These are phyloP conservation scores for Choiromyces venosus DNA, from an alignment of 495 filamentous ascomycete genomes.

Conservation along the genomic window DNA sequence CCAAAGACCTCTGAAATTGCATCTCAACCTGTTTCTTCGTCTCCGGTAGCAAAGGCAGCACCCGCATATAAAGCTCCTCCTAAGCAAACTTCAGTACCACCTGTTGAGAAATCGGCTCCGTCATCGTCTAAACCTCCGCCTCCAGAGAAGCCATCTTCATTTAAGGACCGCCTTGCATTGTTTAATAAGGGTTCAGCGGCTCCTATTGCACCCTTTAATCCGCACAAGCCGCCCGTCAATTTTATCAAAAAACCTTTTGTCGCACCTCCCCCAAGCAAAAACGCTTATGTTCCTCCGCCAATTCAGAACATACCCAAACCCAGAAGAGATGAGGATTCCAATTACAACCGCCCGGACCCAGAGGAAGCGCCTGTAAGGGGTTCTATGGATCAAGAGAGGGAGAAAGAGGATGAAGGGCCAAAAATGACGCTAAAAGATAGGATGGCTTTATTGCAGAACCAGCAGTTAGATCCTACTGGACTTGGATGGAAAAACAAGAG, in stretches of 20 bases:
- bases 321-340: constrained; percentile 81
- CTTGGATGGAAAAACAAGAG: constrained; percentile 89
- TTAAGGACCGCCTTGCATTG: constrained; percentile 90
- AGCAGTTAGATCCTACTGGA: constrained; percentile 69
- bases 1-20: background rate
- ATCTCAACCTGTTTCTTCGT: constrained; percentile 43
- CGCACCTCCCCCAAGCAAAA: constrained; percentile 84
- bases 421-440: constrained; percentile 90
- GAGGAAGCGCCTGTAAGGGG: constrained; percentile 53
- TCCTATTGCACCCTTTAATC: constrained; percentile 82
- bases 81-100: constrained; percentile 33
- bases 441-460: constrained; percentile 87
- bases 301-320: constrained; percentile 62
- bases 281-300: constrained; percentile 79
- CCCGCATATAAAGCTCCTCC: constrained; percentile 47
- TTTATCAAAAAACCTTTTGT: constrained; percentile 99
- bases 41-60: constrained; percentile 50
- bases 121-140: constrained; percentile 52
- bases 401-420: constrained; percentile 64
- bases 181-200: constrained; percentile 88
- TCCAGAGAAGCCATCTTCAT: constrained; percentile 80
- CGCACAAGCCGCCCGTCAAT: constrained; percentile 54
- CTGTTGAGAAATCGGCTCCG: constrained; percentile 41
- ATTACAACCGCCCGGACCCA: constrained; percentile 55
- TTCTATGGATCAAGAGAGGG: constrained; percentile 40